Conservation (phyloP, 768 basidiomycete genomes). For the Tylopilus sp. region DNA sequence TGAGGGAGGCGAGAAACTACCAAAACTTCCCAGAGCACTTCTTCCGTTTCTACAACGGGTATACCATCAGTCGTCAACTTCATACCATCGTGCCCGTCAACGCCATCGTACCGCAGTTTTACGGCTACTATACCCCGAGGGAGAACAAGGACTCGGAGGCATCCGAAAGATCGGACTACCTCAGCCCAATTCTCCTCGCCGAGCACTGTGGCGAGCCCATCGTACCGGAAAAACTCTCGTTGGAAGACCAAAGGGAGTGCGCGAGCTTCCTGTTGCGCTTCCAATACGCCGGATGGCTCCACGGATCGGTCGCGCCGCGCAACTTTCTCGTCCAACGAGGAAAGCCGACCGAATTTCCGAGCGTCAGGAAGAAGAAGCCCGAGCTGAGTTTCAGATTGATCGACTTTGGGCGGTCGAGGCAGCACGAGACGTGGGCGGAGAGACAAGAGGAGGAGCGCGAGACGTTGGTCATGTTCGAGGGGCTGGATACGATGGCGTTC, state of each 20-base stretch:
- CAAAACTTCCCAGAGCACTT: conserved; percentile 26
- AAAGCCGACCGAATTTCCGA: conserved; percentile 31
- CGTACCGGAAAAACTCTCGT: conserved; percentile 20
- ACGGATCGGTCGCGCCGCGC: conserved; percentile 40
- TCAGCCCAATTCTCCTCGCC: conserved; percentile 44
- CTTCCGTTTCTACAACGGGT: conserved; percentile 25
- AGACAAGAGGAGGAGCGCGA: conserved; percentile 6
- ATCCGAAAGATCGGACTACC: background rate
- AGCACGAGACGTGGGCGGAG: background rate
- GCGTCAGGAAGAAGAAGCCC: background rate
- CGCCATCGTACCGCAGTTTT: conserved; percentile 60
- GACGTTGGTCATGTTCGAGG: conserved; percentile 5
- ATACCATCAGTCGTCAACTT: conserved; percentile 26
- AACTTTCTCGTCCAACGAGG: conserved; percentile 46
- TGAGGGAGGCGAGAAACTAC: conserved; percentile 27
- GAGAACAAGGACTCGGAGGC: background rate
- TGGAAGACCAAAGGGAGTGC: conserved; percentile 42
- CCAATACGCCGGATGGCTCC: conserved; percentile 37
- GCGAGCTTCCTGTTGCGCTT: conserved; percentile 39
- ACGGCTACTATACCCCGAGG: conserved; percentile 50
- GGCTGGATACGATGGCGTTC: too few species aligned
- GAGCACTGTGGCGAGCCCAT: conserved; percentile 46
- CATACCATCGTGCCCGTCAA: conserved; percentile 44
- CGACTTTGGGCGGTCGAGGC: conserved; percentile 44
- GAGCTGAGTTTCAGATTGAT: conserved; percentile 45